These are phyloP conservation scores for Podaxis mareebaensis DNA, from an alignment of 768 basidiomycete species.

Conservation along the genomic window DNA sequence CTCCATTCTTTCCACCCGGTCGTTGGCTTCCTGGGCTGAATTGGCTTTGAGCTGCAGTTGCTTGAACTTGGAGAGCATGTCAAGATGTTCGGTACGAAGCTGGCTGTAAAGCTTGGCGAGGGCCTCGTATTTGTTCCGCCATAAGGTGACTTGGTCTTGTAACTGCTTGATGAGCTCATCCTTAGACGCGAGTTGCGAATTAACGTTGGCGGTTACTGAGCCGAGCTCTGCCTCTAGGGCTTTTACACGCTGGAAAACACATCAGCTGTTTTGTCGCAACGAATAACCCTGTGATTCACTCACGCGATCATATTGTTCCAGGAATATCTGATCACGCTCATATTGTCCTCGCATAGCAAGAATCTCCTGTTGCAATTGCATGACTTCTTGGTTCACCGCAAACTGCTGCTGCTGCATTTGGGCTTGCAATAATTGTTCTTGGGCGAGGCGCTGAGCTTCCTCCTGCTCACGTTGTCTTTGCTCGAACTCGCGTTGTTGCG, in stretches of 20 bases:
- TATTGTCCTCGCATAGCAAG: conserved; percentile 95
- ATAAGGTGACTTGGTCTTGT: conserved; percentile 93
- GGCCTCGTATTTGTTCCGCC: conserved; percentile 99
- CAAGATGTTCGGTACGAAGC: conserved; percentile 94
- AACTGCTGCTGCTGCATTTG: conserved; percentile 81
- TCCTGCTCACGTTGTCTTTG: conserved; percentile 85
- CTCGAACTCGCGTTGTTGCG: conserved; percentile 87
- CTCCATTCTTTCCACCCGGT: conserved; percentile 99
- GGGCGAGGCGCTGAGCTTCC: conserved; percentile 83
- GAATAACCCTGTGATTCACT: conserved; percentile 27
- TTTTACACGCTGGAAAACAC: conserved; percentile 76
- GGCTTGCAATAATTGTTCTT: conserved; percentile 87
- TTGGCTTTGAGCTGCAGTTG: conserved; percentile 97
- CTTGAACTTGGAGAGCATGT: conserved; percentile 97
- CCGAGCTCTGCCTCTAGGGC: conserved; percentile 88
- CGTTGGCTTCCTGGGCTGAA: conserved; percentile 96
- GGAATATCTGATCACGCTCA: conserved; percentile 94
- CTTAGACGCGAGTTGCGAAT: conserved; percentile 85
- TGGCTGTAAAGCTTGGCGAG: conserved; percentile 98
- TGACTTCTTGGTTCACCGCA: conserved; percentile 64
- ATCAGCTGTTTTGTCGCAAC: conserved; percentile 14
- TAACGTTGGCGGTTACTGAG: conserved; percentile 72
- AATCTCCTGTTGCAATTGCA: conserved; percentile 87
- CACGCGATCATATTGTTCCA: conserved; percentile 97
- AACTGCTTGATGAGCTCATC: conserved; percentile 95